These are phyloP conservation scores for Botryotinia calthae DNA, from an alignment of 2,329 filamentous ascomycete genomes.

Conservation along the genomic window DNA sequence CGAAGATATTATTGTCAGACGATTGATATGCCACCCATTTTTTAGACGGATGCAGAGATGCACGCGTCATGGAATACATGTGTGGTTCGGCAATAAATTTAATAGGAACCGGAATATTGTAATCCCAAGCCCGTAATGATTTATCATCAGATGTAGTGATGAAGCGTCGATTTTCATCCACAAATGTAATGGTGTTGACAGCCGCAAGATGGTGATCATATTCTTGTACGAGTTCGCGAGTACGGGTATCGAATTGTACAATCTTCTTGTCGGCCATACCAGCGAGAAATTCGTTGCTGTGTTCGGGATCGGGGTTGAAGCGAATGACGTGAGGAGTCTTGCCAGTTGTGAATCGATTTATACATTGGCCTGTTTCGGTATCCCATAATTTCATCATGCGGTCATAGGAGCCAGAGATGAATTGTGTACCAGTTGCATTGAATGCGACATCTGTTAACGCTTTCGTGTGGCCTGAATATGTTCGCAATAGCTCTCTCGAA, in stretches of 20 bases:
- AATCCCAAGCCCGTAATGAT: constrained; percentile 94
- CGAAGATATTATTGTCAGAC: constrained; percentile 93
- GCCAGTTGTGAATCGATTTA: constrained; percentile 86
- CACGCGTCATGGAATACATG: constrained; percentile 94
- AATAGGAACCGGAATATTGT: constrained; percentile 96
- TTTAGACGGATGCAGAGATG: constrained; percentile 78
- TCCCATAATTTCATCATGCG: constrained; percentile 98
- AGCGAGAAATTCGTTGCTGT: constrained; percentile 85
- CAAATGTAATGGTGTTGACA: constrained; percentile 96
- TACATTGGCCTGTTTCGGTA: constrained; percentile 86
- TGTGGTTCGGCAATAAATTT: constrained; percentile 97
- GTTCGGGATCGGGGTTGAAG: constrained; percentile 79
- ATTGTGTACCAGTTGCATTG: constrained; percentile 76
- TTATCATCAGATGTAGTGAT: constrained; percentile 98
- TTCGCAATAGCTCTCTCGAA: constrained; percentile 79
- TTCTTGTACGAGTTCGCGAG: constrained; percentile 81
- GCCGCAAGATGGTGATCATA: constrained; percentile 98
- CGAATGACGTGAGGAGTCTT: constrained; percentile 93
- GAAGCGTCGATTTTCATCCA: constrained; percentile 91
- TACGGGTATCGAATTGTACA: constrained; percentile 88
- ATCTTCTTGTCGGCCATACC: constrained; percentile 99
- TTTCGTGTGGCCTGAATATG: constrained; percentile 89
- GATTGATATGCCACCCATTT: constrained; percentile 95
- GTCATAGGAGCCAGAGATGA: constrained; percentile 90
- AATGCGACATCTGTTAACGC: constrained; percentile 88